A percentile compares a stretch with the other conserved stretches of the same genome.
Evolutionary conservation across 2,329 filamentous ascomycete species (phyloP).

Genomic region (Calonectria crousiana): DNA sequence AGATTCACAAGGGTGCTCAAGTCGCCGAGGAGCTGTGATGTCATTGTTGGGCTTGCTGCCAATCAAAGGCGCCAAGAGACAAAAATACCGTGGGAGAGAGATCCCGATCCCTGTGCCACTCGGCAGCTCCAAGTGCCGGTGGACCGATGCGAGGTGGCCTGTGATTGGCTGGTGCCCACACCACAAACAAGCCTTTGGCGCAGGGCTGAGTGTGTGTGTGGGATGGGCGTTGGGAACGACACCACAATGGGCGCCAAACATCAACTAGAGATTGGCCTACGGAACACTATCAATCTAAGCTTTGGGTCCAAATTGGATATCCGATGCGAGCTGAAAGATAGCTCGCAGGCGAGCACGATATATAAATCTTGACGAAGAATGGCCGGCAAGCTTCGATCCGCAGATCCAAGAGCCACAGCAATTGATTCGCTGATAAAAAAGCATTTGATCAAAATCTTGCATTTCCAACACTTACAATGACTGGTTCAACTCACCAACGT

Average conservation of each 20-base stretch:
- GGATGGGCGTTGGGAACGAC: not conserved
- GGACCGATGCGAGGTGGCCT: not conserved
- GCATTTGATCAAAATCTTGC: too few relatives aligned
- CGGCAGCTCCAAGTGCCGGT: not conserved
- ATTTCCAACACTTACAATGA: not conserved
- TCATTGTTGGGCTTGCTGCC: not conserved
- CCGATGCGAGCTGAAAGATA: not conserved
- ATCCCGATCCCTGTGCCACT: not conserved
- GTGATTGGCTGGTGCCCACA: not conserved
- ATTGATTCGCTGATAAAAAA: not conserved
- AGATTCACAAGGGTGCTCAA: not conserved
- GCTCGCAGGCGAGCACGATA: not conserved
- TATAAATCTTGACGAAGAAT: not conserved
- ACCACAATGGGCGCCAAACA: not conserved
- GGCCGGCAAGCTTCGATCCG: not conserved
- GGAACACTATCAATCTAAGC: not conserved
- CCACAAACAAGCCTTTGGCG: not conserved
- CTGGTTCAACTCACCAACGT: not conserved
- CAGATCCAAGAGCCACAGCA: not conserved
- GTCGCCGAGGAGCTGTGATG: not conserved
- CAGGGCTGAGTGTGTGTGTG: not conserved
- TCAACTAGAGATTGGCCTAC: not conserved
- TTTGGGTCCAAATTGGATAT: not conserved
- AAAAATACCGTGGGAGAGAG: not conserved
- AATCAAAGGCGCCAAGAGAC: not conserved